Base-by-base conservation (phyloP, 1,284 basidiomycete species). In the Meira miltonrushii region DNA sequence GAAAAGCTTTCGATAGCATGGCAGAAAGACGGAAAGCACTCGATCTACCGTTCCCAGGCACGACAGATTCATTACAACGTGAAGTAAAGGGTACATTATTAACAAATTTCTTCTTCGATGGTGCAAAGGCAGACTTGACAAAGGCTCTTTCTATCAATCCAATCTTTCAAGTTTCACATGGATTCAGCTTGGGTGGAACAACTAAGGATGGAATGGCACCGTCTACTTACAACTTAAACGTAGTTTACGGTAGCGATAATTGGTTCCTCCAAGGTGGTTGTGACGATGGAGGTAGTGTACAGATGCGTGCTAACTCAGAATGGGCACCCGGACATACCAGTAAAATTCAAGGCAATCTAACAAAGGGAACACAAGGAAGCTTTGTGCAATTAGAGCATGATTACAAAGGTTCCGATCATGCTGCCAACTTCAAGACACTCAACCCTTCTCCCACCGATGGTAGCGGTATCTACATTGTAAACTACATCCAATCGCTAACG, bases 91-190 rank as follows among this genome's bases (percentile, higher is more conserved):
- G 92, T 93, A 94, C 92, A 17, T 91, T 92, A 78, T 81, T 96
- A 63, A 88, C 87, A 63, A 96, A 96, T 83, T 94, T 88, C 81
- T 86, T 93, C 78, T 98, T 97, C 79, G 95, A 99, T 82, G 95
- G 95, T 66, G 94, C 83, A 19, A 85, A 93, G 71, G 95, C 95
- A 53, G 95, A 99, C 82, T 83, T 98, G 70, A 89, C 91, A 61
- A 99, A 98, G 82, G 88, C 86, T 68, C 83, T 98, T 69, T 95
- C 91, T 58, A 85, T 89, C 79, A 92, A 87, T 80, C 95, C 95
- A 37, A 87, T 90, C 58, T 99, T 98, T 86, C 93, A 97, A 83
- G 89, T 97, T 75, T 93, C 92, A 61, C 95, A 99, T 80, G 90
- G 92, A 43, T 97, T 99, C 81, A 84, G 87, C 58, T 81, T 93